These are phyloP conservation scores for Agrocybe pediades DNA, from an alignment of 768 basidiomycete genomes.

Conservation along the genomic window DNA sequence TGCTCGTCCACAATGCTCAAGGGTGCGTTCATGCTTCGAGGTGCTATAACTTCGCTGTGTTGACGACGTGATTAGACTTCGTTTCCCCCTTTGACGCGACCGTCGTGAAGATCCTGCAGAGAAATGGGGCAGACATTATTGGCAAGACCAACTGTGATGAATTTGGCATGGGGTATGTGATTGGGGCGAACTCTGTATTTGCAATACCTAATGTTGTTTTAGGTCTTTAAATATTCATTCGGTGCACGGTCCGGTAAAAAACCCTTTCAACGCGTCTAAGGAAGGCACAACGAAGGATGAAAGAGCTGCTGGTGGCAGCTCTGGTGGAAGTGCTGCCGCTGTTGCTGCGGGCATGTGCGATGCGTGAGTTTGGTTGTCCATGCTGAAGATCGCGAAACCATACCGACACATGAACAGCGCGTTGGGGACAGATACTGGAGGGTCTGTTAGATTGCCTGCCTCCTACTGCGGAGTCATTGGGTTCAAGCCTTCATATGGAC, in stretches of 20 bases:
- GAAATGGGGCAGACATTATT: slow-evolving; percentile 67
- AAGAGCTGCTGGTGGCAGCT: slow-evolving; percentile 88
- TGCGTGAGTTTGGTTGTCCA: slow-evolving; percentile 55
- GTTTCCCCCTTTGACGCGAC: slow-evolving; percentile 86
- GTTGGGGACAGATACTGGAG: slow-evolving; percentile 93
- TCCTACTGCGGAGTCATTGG: slow-evolving; percentile 93
- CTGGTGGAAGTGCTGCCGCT: slow-evolving; percentile 93
- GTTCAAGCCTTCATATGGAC: slow-evolving; percentile 92
- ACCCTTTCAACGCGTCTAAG: slow-evolving; percentile 53
- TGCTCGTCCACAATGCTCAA: slow-evolving; percentile 79
- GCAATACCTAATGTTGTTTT: background rate
- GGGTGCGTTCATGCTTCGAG: slow-evolving; percentile 38
- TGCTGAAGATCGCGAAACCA: background rate
- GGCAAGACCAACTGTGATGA: slow-evolving; percentile 98
- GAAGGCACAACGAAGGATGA: slow-evolving; percentile 6
- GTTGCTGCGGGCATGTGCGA: slow-evolving; percentile 84
- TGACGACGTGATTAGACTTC: slow-evolving; percentile 52
- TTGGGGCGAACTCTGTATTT: background rate
- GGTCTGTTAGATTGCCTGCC: slow-evolving; percentile 90
- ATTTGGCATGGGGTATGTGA: slow-evolving; percentile 91
- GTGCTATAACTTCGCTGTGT: background rate
- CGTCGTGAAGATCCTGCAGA: slow-evolving; percentile 63
- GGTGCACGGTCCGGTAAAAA: slow-evolving; percentile 74
- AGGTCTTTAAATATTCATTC: slow-evolving; percentile 82
- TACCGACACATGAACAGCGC: slow-evolving; percentile 51